Base-by-base conservation (phyloP, 2,329 filamentous ascomycete genomes). In the Scedosporium apiospermum region DNA sequence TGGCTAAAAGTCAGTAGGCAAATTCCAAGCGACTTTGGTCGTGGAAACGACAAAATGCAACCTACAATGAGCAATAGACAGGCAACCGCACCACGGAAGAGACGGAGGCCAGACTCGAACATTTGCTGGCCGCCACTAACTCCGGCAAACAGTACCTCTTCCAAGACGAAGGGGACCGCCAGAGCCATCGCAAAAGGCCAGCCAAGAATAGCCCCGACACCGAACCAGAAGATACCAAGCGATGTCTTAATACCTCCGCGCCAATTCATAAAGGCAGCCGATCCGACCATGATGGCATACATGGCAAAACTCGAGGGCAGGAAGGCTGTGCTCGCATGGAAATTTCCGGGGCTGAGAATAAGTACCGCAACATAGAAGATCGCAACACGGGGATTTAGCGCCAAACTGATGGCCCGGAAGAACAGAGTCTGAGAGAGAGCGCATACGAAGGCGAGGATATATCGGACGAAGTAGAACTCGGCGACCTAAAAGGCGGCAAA, bases 251-350 rank as follows among this genome's bases (percentile, higher is more conserved):
- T 78, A 0, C 91, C 90, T 21, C 87, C 88, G 44, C 83, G 84
- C 88, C 90, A 95, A 74, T 96, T 90, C 84, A 99, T 89, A 74
- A 98, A 99, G 0, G 91, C 86, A 1, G 92, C 84, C 62, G 92
- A 85, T 10, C 93, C 95, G 6, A 98, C 79, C 82, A 95, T 95
- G 14, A 86, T 87, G 64, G 87, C 90, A 73, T 96, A 97, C 95
- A 99, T 99, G 70, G 95, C 89, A 71, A 99, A 99, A 73, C 89
- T 96, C 7, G 93, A 96, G 0, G 95, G 95, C 4, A 99, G 79
- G 71, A 90, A 97, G 5, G 93, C 87, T 1, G 89, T 83, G 63
- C 91, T 91, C 4, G 95, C 89, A 74, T 97, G 91, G 72, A 96
- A 98, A 82, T 96, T 96, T 53, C 95, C 95, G 0, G 95, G 90